Conservation (phyloP, 352 stramenopile genomes). For the Globisporangium acanthophoron region DNA sequence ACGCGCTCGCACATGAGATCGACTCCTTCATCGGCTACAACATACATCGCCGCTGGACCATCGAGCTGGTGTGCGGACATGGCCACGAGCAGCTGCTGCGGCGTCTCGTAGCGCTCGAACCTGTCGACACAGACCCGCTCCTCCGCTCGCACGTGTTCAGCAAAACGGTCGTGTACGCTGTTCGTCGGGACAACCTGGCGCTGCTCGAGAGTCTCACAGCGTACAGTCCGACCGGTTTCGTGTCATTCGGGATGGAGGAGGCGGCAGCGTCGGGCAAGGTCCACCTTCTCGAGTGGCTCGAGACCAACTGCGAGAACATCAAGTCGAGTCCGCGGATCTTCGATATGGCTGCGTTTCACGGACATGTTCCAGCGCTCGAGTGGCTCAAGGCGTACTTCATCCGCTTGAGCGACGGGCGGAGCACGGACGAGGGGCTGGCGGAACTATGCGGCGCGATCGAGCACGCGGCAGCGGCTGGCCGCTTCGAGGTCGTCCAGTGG, state of each 20-base stretch:
- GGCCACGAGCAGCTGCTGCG: background rate
- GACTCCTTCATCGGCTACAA: no score
- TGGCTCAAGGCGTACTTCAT: background rate
- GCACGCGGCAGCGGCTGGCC: background rate
- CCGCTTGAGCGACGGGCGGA: background rate
- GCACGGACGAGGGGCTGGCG: background rate
- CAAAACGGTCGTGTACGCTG: background rate
- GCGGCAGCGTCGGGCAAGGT: background rate
- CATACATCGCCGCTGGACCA: background rate
- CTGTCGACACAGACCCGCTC: background rate
- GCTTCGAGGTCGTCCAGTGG: constrained; percentile 2
- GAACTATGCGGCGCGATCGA: background rate
- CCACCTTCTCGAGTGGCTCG: constrained; percentile 2
- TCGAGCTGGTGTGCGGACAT: constrained; percentile 1
- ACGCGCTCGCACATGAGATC: no score
- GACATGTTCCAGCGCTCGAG: background rate
- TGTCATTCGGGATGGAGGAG: background rate
- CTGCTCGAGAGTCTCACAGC: background rate
- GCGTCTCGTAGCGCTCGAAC: background rate
- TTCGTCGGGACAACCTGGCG: background rate
- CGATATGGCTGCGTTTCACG: background rate
- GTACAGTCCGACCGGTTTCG: background rate
- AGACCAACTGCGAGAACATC: background rate
- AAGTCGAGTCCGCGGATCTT: background rate
- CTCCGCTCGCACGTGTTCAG: constrained; percentile 3